phyloP scores from a whole-genome alignment of 371 early-diverging fungal genomes.

The Mucor velutinosus region DNA sequence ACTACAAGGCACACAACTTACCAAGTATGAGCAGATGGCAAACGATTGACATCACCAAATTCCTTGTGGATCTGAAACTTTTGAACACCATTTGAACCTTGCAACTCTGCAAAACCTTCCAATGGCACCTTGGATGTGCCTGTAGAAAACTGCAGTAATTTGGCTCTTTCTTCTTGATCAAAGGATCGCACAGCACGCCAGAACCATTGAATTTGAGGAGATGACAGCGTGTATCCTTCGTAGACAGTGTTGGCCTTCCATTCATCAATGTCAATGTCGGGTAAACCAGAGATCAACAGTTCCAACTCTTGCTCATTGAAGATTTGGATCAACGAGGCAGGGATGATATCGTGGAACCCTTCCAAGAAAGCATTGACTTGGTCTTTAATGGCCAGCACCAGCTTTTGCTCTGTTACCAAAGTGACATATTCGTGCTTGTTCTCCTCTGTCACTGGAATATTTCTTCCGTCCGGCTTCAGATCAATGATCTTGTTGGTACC shows the following conservation, averaged over 20 bases:
- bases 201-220: constrained; percentile 97
- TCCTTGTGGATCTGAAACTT: constrained; percentile 99
- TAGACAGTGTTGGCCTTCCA: constrained; percentile 99
- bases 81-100: constrained; percentile 94
- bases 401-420: constrained; percentile 87
- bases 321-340: constrained; percentile 86
- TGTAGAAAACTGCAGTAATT: constrained; percentile 97
- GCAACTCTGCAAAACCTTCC: constrained; percentile 94
- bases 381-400: constrained; percentile 87
- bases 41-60: constrained; percentile 81
- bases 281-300: constrained; percentile 96
- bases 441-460: constrained; percentile 92
- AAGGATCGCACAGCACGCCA: constrained; percentile 99
- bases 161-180: constrained; percentile 96
- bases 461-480: constrained; percentile 88
- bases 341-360: constrained; percentile 98
- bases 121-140: constrained; percentile 98
- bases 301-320: constrained; percentile 99
- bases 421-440: constrained; percentile 98
- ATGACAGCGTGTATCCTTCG: constrained; percentile 82
- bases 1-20: constrained; percentile 35
- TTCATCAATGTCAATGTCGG: constrained; percentile 98
- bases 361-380: constrained; percentile 93
- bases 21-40: constrained; percentile 99
- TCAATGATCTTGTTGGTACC: constrained; percentile 87